Evolutionary conservation across 2,329 filamentous ascomycete species (phyloP), one percentile per base, ranked within the genome.

Genomic region (Colletotrichum scovillei): DNA sequence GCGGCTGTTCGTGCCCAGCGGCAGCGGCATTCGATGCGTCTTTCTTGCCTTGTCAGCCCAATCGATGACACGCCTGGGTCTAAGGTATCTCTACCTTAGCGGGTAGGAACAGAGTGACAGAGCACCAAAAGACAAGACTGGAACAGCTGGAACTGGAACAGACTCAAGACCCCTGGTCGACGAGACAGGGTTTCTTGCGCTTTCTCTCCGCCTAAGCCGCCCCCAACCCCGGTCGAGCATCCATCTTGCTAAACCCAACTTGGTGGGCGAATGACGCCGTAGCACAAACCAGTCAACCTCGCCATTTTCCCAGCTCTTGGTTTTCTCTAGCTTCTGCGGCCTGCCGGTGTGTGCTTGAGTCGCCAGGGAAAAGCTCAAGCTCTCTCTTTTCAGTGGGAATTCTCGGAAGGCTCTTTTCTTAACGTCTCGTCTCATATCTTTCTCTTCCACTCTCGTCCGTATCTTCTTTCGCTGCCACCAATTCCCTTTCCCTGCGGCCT

Each of bases 351-450:
- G 38, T 56, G 66, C 55, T 66, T 55, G 57, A 82, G 81, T 71
- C 77, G 77, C 22, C 81, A 82, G 63, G 76, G 14, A 57, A 57
- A 55, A 58, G 56, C 9, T 28, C 14, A 42, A 56, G 52, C 16
- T 35, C 28, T 35, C 32, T 35, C 11, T 35, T 12, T 35, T 32
- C n/a, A n/a, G 16, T 42, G 14, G 60, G 12, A 56, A 56, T 14
- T 26, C 24, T 59, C 46, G 32, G 35, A 59, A 49, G n/a, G 55
- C 24, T 19, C 38, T 60, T 42, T 32, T 32, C 14, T 32, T 24
- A 14, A 32, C 30, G n/a, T 65, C 32, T 56, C 32, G 52, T 52
- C 35, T 52, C 42, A 58, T 58, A 38, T 72, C 32, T 49, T 8
- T 49, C 42, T 67, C 32, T n/a, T 9, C 9, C 19, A 49, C 42